phyloP scores from a whole-genome alignment of 2,329 filamentous ascomycete genomes.

The Diaporthe caulivora region DNA sequence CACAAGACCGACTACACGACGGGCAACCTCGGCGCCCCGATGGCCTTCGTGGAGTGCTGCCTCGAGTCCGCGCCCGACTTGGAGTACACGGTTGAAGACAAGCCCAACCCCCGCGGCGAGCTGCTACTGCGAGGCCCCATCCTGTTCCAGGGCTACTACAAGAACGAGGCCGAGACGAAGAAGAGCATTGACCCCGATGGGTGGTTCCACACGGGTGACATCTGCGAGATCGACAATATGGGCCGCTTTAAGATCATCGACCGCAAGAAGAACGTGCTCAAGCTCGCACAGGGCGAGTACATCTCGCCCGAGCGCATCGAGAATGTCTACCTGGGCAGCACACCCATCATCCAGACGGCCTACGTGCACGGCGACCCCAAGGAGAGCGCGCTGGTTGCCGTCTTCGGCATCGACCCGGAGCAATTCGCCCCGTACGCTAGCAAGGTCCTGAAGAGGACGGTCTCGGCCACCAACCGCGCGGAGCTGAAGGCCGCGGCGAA shows the following conservation, averaged over 20 bases:
- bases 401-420: conserved; percentile 90
- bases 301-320: conserved; percentile 97
- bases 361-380: conserved; percentile 92
- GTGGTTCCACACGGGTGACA: conserved; percentile 98
- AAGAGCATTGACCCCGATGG: conserved; percentile 88
- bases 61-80: conserved; percentile 91
- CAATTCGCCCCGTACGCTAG: conserved; percentile 84
- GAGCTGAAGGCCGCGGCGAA: conserved; percentile 76
- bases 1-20: conserved; percentile 76
- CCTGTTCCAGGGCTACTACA: conserved; percentile 89
- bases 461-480: conserved; percentile 73
- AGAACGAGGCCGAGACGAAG: conserved; percentile 87
- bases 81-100: conserved; percentile 90
- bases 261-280: conserved; percentile 98
- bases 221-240: conserved; percentile 84
- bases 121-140: conserved; percentile 84
- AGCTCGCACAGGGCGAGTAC: conserved; percentile 97
- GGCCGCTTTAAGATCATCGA: conserved; percentile 95
- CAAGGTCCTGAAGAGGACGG: conserved; percentile 77
- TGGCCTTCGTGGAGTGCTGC: conserved; percentile 78
- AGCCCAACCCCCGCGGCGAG: conserved; percentile 91
- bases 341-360: conserved; percentile 80
- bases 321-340: conserved; percentile 90
- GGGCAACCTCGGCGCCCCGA: conserved; percentile 85
- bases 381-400: conserved; percentile 83